Evolutionary conservation across 2,329 filamentous ascomycete species (phyloP), one percentile per base, ranked within the genome.

Genomic region (Cladophialophora psammophila): DNA sequence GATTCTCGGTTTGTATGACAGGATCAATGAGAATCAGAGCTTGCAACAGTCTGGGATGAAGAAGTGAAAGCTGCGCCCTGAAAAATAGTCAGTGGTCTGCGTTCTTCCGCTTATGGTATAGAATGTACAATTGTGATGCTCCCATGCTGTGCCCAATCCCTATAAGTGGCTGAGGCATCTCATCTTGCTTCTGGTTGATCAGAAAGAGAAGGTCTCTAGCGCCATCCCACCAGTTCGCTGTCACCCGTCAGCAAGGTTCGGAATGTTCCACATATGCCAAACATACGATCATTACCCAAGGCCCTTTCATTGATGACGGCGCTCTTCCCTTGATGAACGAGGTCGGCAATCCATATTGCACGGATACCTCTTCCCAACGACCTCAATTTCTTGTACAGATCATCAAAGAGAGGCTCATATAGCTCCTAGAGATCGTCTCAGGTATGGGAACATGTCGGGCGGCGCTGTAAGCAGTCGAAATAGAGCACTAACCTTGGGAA

Each of bases 91-190:
- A 70, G 62, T 36, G 26, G 32, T 32, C 3, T 38, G 32, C 9
- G 12, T 26, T 20, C 31, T 54, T 35, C 54, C 8, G 13, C 6
- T 34, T 34, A 34, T 3, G 59, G 66, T 15, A 3, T 20, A 32
- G 13, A 31, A 32, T 20, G 32, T 67, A 82, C 76, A 97, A 84
- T 66, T 91, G 87, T 75, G 87, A 87, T 71, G 86, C 93, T 72
- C 94, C 94, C 83, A 96, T 94, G 73, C 92, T 96, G 80, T 98
- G 94, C 15, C 93, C 94, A 34, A 98, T 79, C 64, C 92, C 94
- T 69, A 97, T 80, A 20, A 97, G 83, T 1, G 94, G 94, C 0
- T 91, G 90, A 12, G 91, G 90, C 86, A 95, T 93, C 69, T 91
- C 83, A 13, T 84, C 81, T 50, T 92, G 91, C 80, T 97, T 94